phyloP scores from a whole-genome alignment of 2,329 filamentous ascomycete species.

The Exophiala aquamarina region DNA sequence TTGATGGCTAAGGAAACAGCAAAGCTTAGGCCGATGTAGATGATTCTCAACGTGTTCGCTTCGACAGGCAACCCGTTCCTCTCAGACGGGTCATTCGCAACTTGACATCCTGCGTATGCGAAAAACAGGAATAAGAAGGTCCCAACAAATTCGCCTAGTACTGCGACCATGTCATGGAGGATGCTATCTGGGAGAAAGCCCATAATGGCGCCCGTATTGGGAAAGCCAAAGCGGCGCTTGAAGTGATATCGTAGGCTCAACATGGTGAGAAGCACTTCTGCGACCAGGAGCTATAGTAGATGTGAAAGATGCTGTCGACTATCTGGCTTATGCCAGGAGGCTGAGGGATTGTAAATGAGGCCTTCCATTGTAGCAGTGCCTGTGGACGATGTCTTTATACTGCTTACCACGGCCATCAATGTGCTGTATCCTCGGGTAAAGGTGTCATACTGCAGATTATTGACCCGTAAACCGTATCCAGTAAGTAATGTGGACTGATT shows the following conservation, averaged over 20 bases:
- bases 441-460: no score
- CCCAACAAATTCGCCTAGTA: constrained; percentile 52
- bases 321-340: not conserved
- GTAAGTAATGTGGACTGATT: no score
- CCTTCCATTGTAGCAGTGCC: not conserved
- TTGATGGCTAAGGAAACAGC: constrained; percentile 51
- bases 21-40: constrained; percentile 38
- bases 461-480: no score
- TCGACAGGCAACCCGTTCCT: constrained; percentile 2
- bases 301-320: not conserved
- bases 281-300: not conserved
- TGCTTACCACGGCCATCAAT: not conserved
- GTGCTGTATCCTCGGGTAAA: no score
- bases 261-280: not conserved
- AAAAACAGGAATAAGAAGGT: constrained; percentile 54
- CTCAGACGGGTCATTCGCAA: constrained; percentile 39
- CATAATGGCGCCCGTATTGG: constrained; percentile 3
- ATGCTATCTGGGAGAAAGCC: constrained; percentile 13
- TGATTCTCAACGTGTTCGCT: constrained; percentile 9
- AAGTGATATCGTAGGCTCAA: constrained; percentile 2
- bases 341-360: not conserved
- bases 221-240: constrained; percentile 1
- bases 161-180: constrained; percentile 40
- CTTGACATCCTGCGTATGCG: constrained; percentile 48
- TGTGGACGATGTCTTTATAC: not conserved